Base-by-base conservation (phyloP, 208 protist species). In the Leishmania major region DNA sequence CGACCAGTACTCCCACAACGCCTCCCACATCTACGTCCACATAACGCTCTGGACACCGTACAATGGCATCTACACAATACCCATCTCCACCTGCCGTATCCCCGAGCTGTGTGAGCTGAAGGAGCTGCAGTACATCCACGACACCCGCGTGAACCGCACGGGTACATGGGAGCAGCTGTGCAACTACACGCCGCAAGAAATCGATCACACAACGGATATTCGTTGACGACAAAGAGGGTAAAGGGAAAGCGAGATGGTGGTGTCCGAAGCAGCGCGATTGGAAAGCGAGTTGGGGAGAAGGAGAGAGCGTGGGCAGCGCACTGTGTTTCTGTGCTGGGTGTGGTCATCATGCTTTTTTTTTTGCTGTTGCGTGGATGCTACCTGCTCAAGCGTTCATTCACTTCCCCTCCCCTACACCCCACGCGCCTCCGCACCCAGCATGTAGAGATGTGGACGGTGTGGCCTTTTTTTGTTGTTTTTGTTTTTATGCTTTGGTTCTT, bases 151-250 rank as follows among this genome's bases (percentile, higher is more conserved):
- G 25, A 76, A 81, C 40, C 93, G 92, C 47, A 96, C 93, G 15
- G 93, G 93, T 31, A 88, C 85, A 22, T 96, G 93, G 93, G 88
- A 90, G 47, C 82, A 89, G 75, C 75, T 96, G 43, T 96, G 93
- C 84, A 79, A 91, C 83, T 96, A 91, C 90, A 81, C n/a, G 25
- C 79, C 85, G 64, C 83, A 87, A 64, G 93, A 96, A 80, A 76
- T 96, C 49, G 92, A 95, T 67, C 93, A 95, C 79, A 91, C 89
- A 19, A 96, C 91, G 2, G 93, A 95, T 55, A 95, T 95, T 75
- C 93, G 93, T 55, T 96, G 49, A 86, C 45, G 69, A 19, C 10
- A 22, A 31, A 59, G 81, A 57, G 17, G 8, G 22, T 6, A 15
- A 31, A 47, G 40, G 35, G 47, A 60, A 31, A 62, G 37, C 25